A percentile compares a stretch with the other conserved stretches of the same genome.
These are phyloP conservation scores for Ilex paraguariensis DNA, from an alignment of 305 asterid species.

Conservation along the genomic window DNA sequence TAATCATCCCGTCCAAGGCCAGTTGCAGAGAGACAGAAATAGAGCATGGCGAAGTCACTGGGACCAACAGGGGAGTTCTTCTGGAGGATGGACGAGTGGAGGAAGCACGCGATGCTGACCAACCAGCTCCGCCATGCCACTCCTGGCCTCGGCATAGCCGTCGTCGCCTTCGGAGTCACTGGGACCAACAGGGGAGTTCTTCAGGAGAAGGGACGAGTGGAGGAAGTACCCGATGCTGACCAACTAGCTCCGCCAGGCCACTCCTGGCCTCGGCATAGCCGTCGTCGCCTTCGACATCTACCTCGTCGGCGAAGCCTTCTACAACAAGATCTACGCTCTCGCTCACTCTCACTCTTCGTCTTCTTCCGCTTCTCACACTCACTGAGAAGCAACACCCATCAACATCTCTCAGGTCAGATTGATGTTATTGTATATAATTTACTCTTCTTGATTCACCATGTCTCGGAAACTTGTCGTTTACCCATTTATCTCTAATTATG, in stretches of 20 bases:
- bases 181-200: conserved; percentile 86
- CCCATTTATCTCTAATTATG: no score
- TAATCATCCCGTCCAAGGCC: no score
- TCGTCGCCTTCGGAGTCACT: conserved; percentile 59
- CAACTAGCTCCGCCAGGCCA: conserved; percentile 79
- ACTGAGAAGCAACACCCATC: conserved; percentile 20
- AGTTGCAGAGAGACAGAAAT: no score
- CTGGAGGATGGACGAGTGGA: conserved; percentile 72
- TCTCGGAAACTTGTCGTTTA: no score
- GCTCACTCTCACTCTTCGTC: conserved; percentile 31
- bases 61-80: conserved; percentile 89
- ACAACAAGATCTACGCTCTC: conserved; percentile 60
- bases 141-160: conserved; percentile 82
- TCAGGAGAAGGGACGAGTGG: conserved; percentile 76
- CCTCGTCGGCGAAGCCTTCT: conserved; percentile 63
- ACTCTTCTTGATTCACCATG: no score
- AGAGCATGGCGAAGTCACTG: conserved; percentile 20
- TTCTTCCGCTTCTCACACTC: conserved; percentile 30
- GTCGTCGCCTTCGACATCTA: conserved; percentile 73
- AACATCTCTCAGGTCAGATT: no score
- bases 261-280: conserved; percentile 82
- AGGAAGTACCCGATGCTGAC: conserved; percentile 49
- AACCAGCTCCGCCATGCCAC: conserved; percentile 82
- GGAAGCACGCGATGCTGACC: conserved; percentile 47
- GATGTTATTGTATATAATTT: no score